Base-by-base conservation (phyloP, 257 asterid genomes). In the Oldenlandia corymbosa region DNA sequence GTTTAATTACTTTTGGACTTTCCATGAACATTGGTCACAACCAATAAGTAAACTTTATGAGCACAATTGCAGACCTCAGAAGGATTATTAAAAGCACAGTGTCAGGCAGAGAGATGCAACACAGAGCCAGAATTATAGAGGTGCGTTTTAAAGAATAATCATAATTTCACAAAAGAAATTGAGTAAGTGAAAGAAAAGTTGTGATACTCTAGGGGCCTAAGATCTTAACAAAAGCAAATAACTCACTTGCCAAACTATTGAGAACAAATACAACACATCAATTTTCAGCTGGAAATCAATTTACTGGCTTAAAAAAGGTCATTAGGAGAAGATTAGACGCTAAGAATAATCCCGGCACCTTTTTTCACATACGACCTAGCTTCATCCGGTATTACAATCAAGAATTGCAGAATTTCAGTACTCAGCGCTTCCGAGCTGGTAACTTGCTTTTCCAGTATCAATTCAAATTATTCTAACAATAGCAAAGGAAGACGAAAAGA, bases 351-450 rank as follows among this genome's bases (percentile, higher is more conserved):
- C 21, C 23, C 21, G 7, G 28, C 32, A 5, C 20, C 65, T 43
- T 41, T 45, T 45, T 1, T 45, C 21, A 20, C 7, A 45, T 2
- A 4, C 21, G 1, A 17, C 21, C 2, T 47, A 47, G 20, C 51
- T n/a, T 6, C 26, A 30, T 56, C 61, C 31, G n/a, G 12, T 5
- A 54, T 54, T 16, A 30, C 8, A 3, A 43, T 3, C 27, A 30
- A 18, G 61, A 31, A n/a, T n/a, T n/a, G n/a, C n/a, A 46, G 18
- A 17, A 57, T 5, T 7, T 56, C 41, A 23, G 31, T 30, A 55
- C 24, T 52, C 2, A n/a, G 16, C 26, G 59, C 31, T 37, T 32
- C 42, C 51, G 71, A 61, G 48, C 50, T 34, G 60, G 65, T 52
- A 62, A 52, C 41, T 12, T 24, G 23, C 64, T 60, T 27, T 14